These are phyloP conservation scores for Aspergillus uvarum DNA, from an alignment of 2,329 filamentous ascomycete species.

Conservation along the genomic window DNA sequence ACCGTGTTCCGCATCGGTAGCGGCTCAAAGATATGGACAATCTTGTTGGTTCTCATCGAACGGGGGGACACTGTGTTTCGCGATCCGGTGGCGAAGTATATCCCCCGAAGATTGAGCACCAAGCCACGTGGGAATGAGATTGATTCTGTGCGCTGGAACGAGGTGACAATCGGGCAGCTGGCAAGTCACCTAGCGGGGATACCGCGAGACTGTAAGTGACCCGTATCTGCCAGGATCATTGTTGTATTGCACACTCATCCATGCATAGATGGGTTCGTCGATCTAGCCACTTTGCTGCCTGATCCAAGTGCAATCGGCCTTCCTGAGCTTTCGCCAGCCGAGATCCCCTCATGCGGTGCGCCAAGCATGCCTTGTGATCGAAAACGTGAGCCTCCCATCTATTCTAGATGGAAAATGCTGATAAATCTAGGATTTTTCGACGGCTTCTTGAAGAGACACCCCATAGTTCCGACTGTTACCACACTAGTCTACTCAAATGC, in stretches of 20 bases:
- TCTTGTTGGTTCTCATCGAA: slow-evolving; percentile 36
- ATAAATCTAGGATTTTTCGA: slow-evolving; percentile 35
- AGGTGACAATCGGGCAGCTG: slow-evolving; percentile 40
- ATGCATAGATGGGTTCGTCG: neutral
- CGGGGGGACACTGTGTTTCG: slow-evolving; percentile 20
- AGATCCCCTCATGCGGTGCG: neutral
- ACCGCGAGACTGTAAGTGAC: neutral
- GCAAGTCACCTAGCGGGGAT: slow-evolving; percentile 41
- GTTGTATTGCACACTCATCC: neutral
- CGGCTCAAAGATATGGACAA: slow-evolving; percentile 46
- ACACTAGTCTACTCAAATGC: slow-evolving; percentile 39
- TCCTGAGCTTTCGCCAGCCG: neutral
- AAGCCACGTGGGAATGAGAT: slow-evolving; percentile 12
- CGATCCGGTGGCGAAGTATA: slow-evolving; percentile 25
- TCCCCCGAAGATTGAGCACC: slow-evolving; percentile 16
- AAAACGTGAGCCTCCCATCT: slow-evolving; percentile 31
- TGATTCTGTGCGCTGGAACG: slow-evolving; percentile 32
- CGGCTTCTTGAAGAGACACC: slow-evolving; percentile 33
- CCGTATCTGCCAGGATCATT: neutral
- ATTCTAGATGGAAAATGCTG: neutral
- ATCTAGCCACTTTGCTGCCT: neutral
- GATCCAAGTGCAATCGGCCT: neutral
- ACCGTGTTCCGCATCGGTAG: slow-evolving; percentile 48
- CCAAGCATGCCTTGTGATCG: slow-evolving; percentile 15
- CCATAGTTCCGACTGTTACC: slow-evolving; percentile 32